phyloP scores from a whole-genome alignment of 495 filamentous ascomycete species.

The Beverwykella pulmonaria region DNA sequence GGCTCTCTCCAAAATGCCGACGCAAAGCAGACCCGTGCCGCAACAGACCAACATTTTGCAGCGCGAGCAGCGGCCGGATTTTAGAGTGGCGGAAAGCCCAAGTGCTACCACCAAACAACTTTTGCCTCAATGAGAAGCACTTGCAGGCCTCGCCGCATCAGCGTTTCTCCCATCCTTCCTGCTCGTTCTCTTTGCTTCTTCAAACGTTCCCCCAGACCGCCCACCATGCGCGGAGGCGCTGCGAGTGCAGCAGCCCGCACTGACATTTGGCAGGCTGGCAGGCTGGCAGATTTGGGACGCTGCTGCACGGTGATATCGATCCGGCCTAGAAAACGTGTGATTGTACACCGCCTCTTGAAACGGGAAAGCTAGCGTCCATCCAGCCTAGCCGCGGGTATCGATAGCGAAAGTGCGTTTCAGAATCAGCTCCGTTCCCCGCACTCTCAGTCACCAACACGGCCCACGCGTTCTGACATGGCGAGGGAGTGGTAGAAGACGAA shows the following conservation, averaged over 20 bases:
- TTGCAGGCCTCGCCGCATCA: background rate
- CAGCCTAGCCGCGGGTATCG: constrained; percentile 14
- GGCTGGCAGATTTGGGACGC: background rate
- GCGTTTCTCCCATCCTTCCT: background rate
- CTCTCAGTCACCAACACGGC: constrained; percentile 18
- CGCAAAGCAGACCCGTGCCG: constrained; percentile 25
- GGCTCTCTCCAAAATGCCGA: constrained; percentile 23
- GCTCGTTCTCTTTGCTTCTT: background rate
- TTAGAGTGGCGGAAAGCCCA: background rate
- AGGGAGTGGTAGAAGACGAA: background rate
- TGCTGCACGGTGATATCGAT: constrained; percentile 8
- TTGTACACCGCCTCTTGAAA: constrained; percentile 37
- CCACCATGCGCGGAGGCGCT: background rate
- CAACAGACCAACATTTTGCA: background rate
- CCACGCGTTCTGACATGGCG: background rate
- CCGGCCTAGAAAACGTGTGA: constrained; percentile 15
- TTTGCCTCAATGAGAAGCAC: background rate
- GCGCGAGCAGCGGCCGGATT: background rate
- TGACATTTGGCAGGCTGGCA: background rate
- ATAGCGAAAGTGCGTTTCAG: constrained; percentile 28
- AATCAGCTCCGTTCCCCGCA: constrained; percentile 25
- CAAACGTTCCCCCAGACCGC: background rate
- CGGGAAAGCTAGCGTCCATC: constrained; percentile 3
- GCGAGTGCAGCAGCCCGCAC: constrained; percentile 1
- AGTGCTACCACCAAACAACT: constrained; percentile 8